A percentile compares a stretch with the other conserved stretches of the same genome.
Conservation (phyloP, 2,329 filamentous ascomycete genomes). For the Bipolaris victoriae region DNA sequence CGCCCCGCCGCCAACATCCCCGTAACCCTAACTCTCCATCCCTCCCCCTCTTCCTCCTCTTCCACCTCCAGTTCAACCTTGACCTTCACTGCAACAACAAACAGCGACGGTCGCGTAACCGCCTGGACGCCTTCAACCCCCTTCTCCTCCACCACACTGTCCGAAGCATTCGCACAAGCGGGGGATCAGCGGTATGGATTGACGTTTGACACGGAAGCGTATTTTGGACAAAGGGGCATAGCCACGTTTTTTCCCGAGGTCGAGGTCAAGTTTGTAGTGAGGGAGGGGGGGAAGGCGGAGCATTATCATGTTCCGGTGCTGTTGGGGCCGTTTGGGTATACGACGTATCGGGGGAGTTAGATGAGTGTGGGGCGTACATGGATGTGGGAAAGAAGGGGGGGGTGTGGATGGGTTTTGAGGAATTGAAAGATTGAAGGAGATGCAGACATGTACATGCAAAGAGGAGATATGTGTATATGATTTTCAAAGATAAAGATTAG, state of each 20-base stretch:
- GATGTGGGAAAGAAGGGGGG: background rate
- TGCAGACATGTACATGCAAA: too few species aligned
- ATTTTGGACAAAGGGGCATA: slow-evolving; percentile 66
- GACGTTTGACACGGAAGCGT: slow-evolving; percentile 73
- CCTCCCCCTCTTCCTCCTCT: slow-evolving; percentile 38
- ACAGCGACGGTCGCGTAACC: slow-evolving; percentile 76
- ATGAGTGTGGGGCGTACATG: too few species aligned
- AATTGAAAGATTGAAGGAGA: too few species aligned
- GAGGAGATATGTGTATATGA: too few species aligned
- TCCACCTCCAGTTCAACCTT: slow-evolving; percentile 45
- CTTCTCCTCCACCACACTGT: slow-evolving; percentile 47
- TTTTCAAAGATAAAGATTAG: too few species aligned
- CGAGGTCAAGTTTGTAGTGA: slow-evolving; percentile 60
- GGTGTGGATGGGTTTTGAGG: too few species aligned
- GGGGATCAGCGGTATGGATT: slow-evolving; percentile 68
- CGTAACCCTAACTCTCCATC: slow-evolving; percentile 64
- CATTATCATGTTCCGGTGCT: slow-evolving; percentile 82
- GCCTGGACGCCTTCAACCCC: slow-evolving; percentile 66
- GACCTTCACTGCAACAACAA: slow-evolving; percentile 68
- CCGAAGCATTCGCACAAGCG: slow-evolving; percentile 41
- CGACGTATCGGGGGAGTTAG: slow-evolving; percentile 72
- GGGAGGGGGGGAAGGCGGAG: slow-evolving; percentile 57
- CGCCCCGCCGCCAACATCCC: slow-evolving; percentile 69
- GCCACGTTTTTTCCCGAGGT: slow-evolving; percentile 65
- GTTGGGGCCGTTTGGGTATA: slow-evolving; percentile 79